Base-by-base conservation (phyloP, 768 basidiomycete genomes). In the Russula ochroleuca region DNA sequence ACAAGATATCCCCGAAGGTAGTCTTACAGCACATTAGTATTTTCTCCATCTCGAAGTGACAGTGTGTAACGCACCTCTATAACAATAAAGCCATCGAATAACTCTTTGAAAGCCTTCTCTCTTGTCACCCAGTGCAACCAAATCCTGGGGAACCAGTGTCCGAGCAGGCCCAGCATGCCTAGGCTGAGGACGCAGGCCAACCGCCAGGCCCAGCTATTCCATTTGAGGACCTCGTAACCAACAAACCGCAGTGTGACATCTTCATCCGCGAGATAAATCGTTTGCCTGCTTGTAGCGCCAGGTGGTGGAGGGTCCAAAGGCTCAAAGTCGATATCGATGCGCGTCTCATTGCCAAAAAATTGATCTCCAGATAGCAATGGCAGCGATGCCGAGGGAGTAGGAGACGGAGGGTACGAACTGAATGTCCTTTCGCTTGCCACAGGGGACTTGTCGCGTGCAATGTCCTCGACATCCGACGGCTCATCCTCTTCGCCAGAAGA, bases 91-190 rank as follows among this genome's bases (percentile, higher is more conserved):
- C 90, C 92, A 67, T 84, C 75, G 40, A 75, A 73, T 10, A 85
- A 78, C 61, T 90, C 77, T 53, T 84, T 83, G 70, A 98, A 99
- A 23, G 89, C 88, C 58, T 83, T 91, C 73, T 95, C 92, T 50
- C 77, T 80, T 2, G 92, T 85, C 23, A 91, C 89, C 83, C 88
- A 95, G 33, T 84, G 84, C 56, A 98, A 82, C 97, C 97, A 98
- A 31, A 94, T 67, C 6, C 81, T 83, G 61, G 97, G 97, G 67
- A 97, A 86, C 97, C 97, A 99, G 70, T 94, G 86, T 4, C 94
- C 95, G 10, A 95, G 74, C 19, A 99, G 79, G 13, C 82, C 87
- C 23, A 98, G 77, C 5, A 83, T 73, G 5, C 97, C 96, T 13
- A 87, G 75, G 2, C 85, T 84, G 9, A 88, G 55, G 7, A 90